Conservation (phyloP, 371 early-diverging fungal species). For the Mucor mucedo region DNA sequence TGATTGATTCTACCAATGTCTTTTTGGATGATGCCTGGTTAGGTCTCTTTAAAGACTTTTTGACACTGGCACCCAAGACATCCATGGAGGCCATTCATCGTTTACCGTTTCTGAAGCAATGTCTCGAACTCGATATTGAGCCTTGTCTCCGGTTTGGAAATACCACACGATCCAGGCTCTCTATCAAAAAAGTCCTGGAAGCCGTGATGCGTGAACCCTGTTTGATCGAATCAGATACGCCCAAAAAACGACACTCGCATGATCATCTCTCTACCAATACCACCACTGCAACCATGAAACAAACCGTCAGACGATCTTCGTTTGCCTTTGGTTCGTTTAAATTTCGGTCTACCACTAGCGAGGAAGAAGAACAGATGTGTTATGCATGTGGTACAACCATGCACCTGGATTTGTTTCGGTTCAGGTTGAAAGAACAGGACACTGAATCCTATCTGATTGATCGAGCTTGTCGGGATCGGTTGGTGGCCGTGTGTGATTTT, state of each 20-base stretch:
- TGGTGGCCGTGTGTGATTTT: constrained; percentile 89
- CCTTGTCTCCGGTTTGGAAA: constrained; percentile 34
- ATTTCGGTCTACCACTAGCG: not conserved
- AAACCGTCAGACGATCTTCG: not conserved
- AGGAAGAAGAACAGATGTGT: not conserved
- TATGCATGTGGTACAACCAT: constrained; percentile 19
- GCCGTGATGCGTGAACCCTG: constrained; percentile 22
- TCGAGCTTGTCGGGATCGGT: constrained; percentile 63
- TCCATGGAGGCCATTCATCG: constrained; percentile 21
- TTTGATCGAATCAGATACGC: constrained; percentile 21
- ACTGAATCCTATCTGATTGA: constrained; percentile 25
- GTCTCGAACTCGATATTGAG: constrained; percentile 23
- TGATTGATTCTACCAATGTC: not conserved
- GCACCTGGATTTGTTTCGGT: constrained; percentile 16
- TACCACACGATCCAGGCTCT: not conserved
- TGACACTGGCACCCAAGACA: constrained; percentile 10
- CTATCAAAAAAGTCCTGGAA: constrained; percentile 15
- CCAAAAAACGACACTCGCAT: constrained; percentile 8
- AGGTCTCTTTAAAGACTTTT: constrained; percentile 23
- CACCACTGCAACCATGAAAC: not conserved
- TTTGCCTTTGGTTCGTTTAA: not conserved
- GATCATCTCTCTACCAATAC: not conserved
- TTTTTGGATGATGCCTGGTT: constrained; percentile 13
- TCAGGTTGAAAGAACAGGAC: constrained; percentile 22
- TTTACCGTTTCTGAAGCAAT: constrained; percentile 26